These are phyloP conservation scores for Adansonia gregorii DNA, from an alignment of 441 rosid genomes.

Conservation along the genomic window DNA sequence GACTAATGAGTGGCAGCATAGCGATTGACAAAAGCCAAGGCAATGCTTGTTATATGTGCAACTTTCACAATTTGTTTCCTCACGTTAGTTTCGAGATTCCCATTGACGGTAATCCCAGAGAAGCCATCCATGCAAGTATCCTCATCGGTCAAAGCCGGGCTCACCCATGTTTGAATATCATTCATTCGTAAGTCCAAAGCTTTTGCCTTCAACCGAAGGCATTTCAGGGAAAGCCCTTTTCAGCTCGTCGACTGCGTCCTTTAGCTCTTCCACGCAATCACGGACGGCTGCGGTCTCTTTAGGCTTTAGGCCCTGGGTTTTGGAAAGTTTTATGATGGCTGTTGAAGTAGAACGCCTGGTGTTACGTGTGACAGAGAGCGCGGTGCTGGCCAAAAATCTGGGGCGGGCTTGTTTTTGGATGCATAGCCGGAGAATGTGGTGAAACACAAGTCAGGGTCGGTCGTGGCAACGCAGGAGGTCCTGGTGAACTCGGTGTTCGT, in stretches of 20 bases:
- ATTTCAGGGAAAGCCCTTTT: constrained; percentile 36
- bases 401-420: constrained; percentile 42
- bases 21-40: constrained; percentile 68
- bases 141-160: constrained; percentile 81
- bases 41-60: constrained; percentile 78
- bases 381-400: constrained; percentile 54
- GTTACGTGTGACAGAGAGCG: constrained; percentile 60
- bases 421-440: constrained; percentile 55
- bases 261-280: constrained; percentile 72
- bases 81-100: constrained; percentile 51
- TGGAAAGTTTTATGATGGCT: constrained; percentile 48
- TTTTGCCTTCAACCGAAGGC: no score
- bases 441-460: constrained; percentile 61
- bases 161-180: constrained; percentile 77
- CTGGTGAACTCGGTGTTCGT: constrained; percentile 49
- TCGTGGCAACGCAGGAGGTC: constrained; percentile 63
- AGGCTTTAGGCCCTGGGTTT: constrained; percentile 43
- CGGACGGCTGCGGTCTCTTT: constrained; percentile 59
- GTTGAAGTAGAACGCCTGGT: constrained; percentile 51
- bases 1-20: constrained; percentile 36
- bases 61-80: constrained; percentile 51
- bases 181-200: no score
- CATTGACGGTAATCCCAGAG: constrained; percentile 45
- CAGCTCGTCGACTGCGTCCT: constrained; percentile 55
- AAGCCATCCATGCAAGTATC: constrained; percentile 78